phyloP scores from a whole-genome alignment of 1,139 yeast species.

The Yamadazyma conglobata region DNA sequence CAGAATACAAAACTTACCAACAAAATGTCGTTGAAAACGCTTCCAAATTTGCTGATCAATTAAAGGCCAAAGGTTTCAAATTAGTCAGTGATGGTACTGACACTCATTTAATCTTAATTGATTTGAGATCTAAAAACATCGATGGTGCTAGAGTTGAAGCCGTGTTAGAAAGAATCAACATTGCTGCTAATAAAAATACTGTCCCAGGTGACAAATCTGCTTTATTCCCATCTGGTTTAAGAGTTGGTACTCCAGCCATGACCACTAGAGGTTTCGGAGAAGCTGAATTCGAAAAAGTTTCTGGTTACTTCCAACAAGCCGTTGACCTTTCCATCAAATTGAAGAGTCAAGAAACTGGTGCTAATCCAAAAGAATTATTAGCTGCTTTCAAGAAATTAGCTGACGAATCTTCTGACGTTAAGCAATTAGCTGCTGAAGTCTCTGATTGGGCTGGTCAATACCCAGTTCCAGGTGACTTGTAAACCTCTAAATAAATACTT shows the following conservation, averaged over 20 bases:
- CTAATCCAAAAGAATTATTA: conserved; percentile 60
- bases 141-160: conserved; percentile 97
- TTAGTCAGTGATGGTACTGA: conserved; percentile 93
- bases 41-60: conserved; percentile 66
- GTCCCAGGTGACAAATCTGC: conserved; percentile 97
- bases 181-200: conserved; percentile 94
- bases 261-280: conserved; percentile 90
- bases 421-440: conserved; percentile 59
- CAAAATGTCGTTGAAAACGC: conserved; percentile 79
- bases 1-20: conserved; percentile 87
- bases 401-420: conserved; percentile 53
- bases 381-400: conserved; percentile 65
- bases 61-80: conserved; percentile 64
- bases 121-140: conserved; percentile 76
- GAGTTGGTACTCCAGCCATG: conserved; percentile 99
- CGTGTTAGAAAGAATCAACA: conserved; percentile 82
- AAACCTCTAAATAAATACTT: too few species aligned
- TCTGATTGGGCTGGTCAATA: conserved; percentile 61
- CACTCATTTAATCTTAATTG: conserved; percentile 86
- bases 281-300: conserved; percentile 74
- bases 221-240: conserved; percentile 88
- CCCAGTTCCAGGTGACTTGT: conserved; percentile 78
- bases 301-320: conserved; percentile 74
- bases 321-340: conserved; percentile 62
- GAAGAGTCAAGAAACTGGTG: conserved; percentile 58